Percentiles rank a stretch among this genome's conserved stretches.
Conservation (phyloP, 2,329 filamentous ascomycete species). For the Lachnellula hyalina region DNA sequence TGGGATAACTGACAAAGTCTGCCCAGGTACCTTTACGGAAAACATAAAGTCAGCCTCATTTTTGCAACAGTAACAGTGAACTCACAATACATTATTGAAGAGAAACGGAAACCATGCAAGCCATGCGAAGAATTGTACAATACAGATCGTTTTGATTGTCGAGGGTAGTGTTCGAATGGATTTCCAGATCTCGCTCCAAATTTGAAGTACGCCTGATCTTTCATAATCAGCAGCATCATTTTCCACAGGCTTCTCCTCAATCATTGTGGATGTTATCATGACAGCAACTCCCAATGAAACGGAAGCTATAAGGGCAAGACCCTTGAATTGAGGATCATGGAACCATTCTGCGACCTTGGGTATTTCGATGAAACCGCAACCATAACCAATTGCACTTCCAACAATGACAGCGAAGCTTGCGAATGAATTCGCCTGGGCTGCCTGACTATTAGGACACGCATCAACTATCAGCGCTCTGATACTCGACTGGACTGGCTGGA, state of each 20-base stretch:
- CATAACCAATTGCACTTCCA: conserved; percentile 31
- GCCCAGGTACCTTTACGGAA: not conserved
- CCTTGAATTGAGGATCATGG: conserved; percentile 22
- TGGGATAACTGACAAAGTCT: not conserved
- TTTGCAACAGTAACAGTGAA: not conserved
- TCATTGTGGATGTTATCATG: conserved; percentile 5
- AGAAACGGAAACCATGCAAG: conserved; percentile 34
- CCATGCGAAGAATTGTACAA: conserved; percentile 30
- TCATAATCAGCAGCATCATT: not conserved
- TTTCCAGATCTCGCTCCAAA: not conserved
- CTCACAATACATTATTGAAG: conserved; percentile 31
- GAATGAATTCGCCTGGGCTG: conserved; percentile 29
- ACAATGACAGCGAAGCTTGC: conserved; percentile 26
- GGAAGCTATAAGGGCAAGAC: conserved; percentile 19
- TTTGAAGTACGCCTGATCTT: not conserved
- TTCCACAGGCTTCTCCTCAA: conserved; percentile 6
- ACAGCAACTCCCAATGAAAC: conserved; percentile 12
- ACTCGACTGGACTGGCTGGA: conserved; percentile 32
- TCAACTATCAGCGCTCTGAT: conserved; percentile 33
- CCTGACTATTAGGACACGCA: conserved; percentile 28
- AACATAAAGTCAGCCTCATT: not conserved
- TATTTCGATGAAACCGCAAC: conserved; percentile 20
- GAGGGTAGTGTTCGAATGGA: conserved; percentile 4
- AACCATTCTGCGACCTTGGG: conserved; percentile 15
- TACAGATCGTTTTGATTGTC: conserved; percentile 17